Conservation (phyloP, 495 filamentous ascomycete genomes). For the Cercophora samala region DNA sequence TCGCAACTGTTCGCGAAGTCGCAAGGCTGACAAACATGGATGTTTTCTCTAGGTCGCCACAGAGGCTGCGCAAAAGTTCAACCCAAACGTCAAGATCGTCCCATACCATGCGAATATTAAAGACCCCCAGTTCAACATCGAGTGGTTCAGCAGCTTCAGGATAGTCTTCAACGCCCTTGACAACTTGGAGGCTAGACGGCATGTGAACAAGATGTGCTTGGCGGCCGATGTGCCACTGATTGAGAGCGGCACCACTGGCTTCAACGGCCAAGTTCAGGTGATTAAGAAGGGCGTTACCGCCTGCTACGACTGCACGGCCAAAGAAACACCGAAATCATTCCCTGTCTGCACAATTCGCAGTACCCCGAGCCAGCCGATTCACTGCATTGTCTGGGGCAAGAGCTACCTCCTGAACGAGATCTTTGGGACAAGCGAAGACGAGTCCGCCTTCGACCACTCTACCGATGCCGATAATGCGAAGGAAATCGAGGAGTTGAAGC, state of each 20-base stretch:
- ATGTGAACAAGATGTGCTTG: constrained; percentile 98
- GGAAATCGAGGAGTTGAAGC: constrained; percentile 81
- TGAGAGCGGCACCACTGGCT: constrained; percentile 96
- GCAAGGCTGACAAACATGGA: constrained; percentile 22
- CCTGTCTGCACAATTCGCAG: constrained; percentile 96
- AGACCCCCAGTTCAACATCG: constrained; percentile 82
- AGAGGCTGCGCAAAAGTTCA: constrained; percentile 86
- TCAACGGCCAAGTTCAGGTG: constrained; percentile 96
- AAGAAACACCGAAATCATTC: constrained; percentile 84
- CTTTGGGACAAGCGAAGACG: constrained; percentile 87
- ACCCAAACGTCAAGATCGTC: constrained; percentile 81
- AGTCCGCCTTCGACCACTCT: constrained; percentile 69
- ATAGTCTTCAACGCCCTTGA: constrained; percentile 97
- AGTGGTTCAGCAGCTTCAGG: constrained; percentile 80
- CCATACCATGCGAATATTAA: constrained; percentile 96
- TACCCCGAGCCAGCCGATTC: constrained; percentile 90
- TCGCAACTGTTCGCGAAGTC: background rate
- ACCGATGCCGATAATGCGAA: constrained; percentile 79
- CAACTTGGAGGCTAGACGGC: constrained; percentile 87
- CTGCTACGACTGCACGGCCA: constrained; percentile 92
- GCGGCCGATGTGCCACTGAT: constrained; percentile 87
- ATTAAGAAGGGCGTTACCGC: constrained; percentile 93
- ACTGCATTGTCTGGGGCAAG: constrained; percentile 99
- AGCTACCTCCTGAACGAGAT: constrained; percentile 93
- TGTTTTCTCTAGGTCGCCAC: constrained; percentile 77